phyloP scores from a whole-genome alignment of 2,329 filamentous ascomycete genomes.

The Microsporum audouinii region DNA sequence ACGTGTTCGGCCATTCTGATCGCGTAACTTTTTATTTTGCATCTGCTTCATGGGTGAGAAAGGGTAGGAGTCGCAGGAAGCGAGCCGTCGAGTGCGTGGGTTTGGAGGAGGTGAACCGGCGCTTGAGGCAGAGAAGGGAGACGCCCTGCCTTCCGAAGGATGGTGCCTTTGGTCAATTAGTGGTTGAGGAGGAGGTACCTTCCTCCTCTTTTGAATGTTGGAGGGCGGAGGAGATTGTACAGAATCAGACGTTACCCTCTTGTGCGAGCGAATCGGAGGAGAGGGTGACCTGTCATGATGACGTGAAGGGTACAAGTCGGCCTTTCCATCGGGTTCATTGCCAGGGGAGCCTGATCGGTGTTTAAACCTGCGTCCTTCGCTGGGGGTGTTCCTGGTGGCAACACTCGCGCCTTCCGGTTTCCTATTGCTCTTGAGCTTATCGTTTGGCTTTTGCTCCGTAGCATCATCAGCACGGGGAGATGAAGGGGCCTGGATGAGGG shows the following conservation, averaged over 20 bases:
- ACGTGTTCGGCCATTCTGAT: constrained; percentile 83
- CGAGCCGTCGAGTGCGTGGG: constrained; percentile 31
- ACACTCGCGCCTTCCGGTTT: constrained; percentile 3
- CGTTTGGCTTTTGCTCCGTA: constrained; percentile 5
- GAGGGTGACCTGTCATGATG: constrained; percentile 25
- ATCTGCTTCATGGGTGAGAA: constrained; percentile 56
- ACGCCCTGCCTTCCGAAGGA: constrained; percentile 36
- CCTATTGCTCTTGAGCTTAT: not conserved
- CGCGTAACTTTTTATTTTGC: constrained; percentile 73
- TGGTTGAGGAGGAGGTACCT: constrained; percentile 30
- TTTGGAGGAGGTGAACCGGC: constrained; percentile 35
- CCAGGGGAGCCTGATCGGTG: not conserved
- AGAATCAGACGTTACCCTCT: constrained; percentile 30
- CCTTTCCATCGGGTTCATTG: not conserved
- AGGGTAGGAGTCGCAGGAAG: constrained; percentile 34
- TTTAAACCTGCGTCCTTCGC: not conserved
- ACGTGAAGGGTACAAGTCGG: constrained; percentile 1
- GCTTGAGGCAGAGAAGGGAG: constrained; percentile 32
- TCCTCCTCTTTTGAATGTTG: constrained; percentile 19
- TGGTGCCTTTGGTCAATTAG: constrained; percentile 33
- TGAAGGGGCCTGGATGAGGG: constrained; percentile 17
- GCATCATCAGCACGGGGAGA: constrained; percentile 13
- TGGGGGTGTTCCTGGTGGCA: not conserved
- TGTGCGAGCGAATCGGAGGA: constrained; percentile 26
- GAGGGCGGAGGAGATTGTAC: constrained; percentile 20